Evolutionary conservation across 768 basidiomycete species (phyloP), one percentile per base, ranked within the genome.

Genomic region (Hericium alpestre): DNA sequence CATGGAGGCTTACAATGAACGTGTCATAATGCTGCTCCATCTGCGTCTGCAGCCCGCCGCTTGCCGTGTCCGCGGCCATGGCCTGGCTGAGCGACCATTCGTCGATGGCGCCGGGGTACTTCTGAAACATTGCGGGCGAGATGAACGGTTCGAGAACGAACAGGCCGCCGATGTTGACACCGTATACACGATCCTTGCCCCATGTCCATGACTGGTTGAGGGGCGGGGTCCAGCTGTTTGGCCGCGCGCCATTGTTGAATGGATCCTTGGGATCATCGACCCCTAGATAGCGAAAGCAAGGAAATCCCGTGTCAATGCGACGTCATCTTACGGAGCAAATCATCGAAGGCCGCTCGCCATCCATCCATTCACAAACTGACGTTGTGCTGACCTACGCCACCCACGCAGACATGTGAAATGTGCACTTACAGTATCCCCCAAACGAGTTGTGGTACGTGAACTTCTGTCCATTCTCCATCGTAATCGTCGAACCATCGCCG

Each of bases 141-240:
- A 90, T 88, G 71, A 87, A 90, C 1, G 88, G 90, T 70, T 94
- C 92, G 22, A 85, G 77, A 40, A 85, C 81, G 62, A 92, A 81
- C 73, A 84, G 81, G 0, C 90, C 90, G 27, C 85, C 87, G 25
- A 92, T 71, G 65, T 90, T 90, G 52, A 87, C 83, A 22, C 81
- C 87, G 59, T 74, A 75, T 32, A 86, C 71, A 40, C 72, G 78
- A 71, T 90, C 78, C 50, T 73, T 73, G 15, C 78, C 80, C 74
- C 76, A 93, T 49, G 73, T 76, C 89, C 91, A 96, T 18, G 73
- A 79, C 63, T 84, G 76, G 70, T 87, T 90, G 55, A 96, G 75
- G 13, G 87, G 78, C 1, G 88, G 89, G 3, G 87, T 86, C 83
- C 86, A 94, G 2, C 79, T 81, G 63, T 93, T 90, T 4, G 87